Base-by-base conservation (phyloP, 306 rosid species). In the Medicago truncatula region DNA sequence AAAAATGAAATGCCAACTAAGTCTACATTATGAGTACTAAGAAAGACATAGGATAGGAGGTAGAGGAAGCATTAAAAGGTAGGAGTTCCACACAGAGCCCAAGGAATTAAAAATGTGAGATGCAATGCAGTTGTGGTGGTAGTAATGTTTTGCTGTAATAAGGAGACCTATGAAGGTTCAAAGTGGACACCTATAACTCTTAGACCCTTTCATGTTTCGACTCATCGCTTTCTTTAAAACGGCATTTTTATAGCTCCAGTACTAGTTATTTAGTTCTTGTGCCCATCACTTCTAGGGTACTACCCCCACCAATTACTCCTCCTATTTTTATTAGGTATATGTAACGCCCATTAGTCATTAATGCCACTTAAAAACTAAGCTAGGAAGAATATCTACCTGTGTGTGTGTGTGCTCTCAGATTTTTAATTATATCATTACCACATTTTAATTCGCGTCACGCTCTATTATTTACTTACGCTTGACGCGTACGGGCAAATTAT, bases 221-320 rank as follows among this genome's bases (percentile, higher is more conserved):
- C 39, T 78, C 65, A 81, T 81, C 79, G 84, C 92, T 87, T 81
- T 88, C 88, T 25, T 79, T 66, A 15, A 56, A 67, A 39, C 66
- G 13, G 6, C 40, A 74, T 74, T 80, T 47, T 39, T 54, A 6
- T 78, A 73, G 79, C 73, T 68, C 54, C 66, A 58, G 38, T 34
- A 34, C 38, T 34, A 34, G 38, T 34, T 80, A 67, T 62, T 62
- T 65, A 64, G 39, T 21, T n/a, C 46, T 76, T 71, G 25, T 78
- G 76, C 84, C 91, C 81, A 71, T 66, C 57, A 1, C n/a, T 69
- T 14, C 49, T 21, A 58, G 38, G 38, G 46, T 76, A 43, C 76
- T 12, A 46, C 41, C 54, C 54, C 54, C 28, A 8, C 60, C 13
- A 23, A 57, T 67, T 21, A 70, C 56, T 18, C 61, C 6, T 3